These are phyloP conservation scores for Aspergillus pseudoterreus DNA, from an alignment of 2,329 filamentous ascomycete species.

Conservation along the genomic window DNA sequence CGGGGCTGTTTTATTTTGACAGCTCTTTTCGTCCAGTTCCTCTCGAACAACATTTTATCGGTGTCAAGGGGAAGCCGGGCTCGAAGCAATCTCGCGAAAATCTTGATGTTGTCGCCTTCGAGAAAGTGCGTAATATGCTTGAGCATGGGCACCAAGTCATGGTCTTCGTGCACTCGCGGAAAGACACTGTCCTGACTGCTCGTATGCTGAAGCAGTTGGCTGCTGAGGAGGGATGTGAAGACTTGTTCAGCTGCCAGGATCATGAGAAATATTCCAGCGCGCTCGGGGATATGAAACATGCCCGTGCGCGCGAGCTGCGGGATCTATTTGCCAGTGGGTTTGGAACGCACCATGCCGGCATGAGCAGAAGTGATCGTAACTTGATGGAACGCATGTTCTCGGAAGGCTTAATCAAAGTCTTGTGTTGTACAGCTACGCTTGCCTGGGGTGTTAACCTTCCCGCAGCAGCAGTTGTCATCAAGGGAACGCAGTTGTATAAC, in stretches of 20 bases:
- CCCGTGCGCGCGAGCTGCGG: constrained; percentile 79
- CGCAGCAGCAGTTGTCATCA: constrained; percentile 94
- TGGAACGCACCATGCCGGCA: constrained; percentile 93
- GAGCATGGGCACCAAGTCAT: constrained; percentile 92
- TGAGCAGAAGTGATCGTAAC: constrained; percentile 91
- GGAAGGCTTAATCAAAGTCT: constrained; percentile 89
- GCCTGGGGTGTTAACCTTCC: constrained; percentile 99
- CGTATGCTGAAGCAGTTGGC: constrained; percentile 84
- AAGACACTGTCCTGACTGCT: constrained; percentile 87
- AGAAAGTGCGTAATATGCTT: constrained; percentile 93
- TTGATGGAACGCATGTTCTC: constrained; percentile 90
- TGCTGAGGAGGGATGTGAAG: constrained; percentile 69
- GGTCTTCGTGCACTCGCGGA: constrained; percentile 97
- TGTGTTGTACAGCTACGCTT: constrained; percentile 96
- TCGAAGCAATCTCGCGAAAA: constrained; percentile 82
- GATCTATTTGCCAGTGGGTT: constrained; percentile 88
- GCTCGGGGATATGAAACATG: constrained; percentile 77
- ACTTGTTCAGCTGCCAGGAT: constrained; percentile 75
- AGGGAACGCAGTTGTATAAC: constrained; percentile 95
- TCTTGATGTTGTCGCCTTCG: constrained; percentile 79
- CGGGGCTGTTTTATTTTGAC: constrained; percentile 95
- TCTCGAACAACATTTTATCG: constrained; percentile 94
- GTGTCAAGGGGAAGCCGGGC: constrained; percentile 83
- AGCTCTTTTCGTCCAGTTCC: constrained; percentile 93
- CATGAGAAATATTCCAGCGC: constrained; percentile 80